Evolutionary conservation across 139 green algal genomes (phyloP), one percentile per base, ranked within the genome.

Genomic region (Chlamydomonas sp.): DNA sequence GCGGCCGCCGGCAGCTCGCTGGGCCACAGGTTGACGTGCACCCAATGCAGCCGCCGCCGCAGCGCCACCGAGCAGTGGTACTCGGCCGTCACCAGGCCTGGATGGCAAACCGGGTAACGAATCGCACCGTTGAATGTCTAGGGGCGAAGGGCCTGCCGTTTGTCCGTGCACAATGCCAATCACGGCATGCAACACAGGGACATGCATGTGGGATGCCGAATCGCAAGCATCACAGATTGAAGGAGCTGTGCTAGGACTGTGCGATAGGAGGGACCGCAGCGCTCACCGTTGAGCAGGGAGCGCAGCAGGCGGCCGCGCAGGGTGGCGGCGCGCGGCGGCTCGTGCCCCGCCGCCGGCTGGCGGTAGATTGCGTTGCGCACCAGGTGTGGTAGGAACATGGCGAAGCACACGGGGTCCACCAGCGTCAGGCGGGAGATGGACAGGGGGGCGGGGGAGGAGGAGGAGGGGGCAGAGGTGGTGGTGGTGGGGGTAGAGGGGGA

Each of bases 351-450:
- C n/a, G 74, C 4, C 4, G 77, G 85, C 60, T 66, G 78, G 63
- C 79, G 85, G 68, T 88, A 83, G 49, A 92, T 79, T 17, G 76
- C 16, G 68, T 88, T 87, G 75, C 85, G 79, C 0, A 89, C 57
- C 3, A 90, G 85, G 80, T 88, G 80, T 10, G 89, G 89, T 67
- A 92, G 64, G 85, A 88, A 92, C 89, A 92, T 92, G 80, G 81
- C 89, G 68, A 90, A 90, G 85, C 89, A 90, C 20, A 92, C 89
- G 6, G 89, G 89, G 81, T 92, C 89, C 16, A 92, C 84, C 49
- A 92, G 78, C 4, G 82, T 89, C 16, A 92, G 89, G 6, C 81
- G 76, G 58, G 3, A 8, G 31, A 92, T 31, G 3, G 67, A 81
- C 6, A 61, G 72, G 2, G 89, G 61, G 57, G 71, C 59, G 63